Base-by-base conservation (phyloP, 768 basidiomycete genomes). In the Russula earlei region DNA sequence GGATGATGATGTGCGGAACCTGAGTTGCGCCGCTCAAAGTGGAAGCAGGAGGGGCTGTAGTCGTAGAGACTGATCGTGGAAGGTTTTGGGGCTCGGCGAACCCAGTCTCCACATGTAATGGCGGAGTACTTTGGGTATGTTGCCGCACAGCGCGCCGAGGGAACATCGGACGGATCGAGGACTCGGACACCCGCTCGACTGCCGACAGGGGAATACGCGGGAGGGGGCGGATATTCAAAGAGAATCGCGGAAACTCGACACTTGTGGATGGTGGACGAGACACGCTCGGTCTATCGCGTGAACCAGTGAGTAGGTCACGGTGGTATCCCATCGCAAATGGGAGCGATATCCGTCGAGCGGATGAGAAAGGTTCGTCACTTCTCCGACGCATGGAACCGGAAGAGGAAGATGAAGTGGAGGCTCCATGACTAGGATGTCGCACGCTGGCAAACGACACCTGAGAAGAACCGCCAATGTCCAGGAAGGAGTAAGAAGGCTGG, bases 401-500 rank as follows among this genome's bases (percentile, higher is more conserved):
- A 20, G 54, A 45, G 3, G 59, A 62, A 5, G 62, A 61, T 2
- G 59, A 55, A 12, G 55, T 34, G 3, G 55, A 51, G 11, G 29
- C 12, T 27, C 19, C 25, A 22, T 7, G 29, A 10, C 33, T 47
- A 14, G 38, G 25, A 10, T 29, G 52, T 25, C 34, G 52, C 2
- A 54, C 36, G 31, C 37, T 50, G n/a, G 37, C 10, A 20, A 31
- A 51, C 3, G 60, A 62, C 9, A 31, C 40, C n/a, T 43, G 56
- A 14, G 62, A 60, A 37, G 62, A 60, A 20, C 36, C 54, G 11
- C 55, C 42, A 44, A 62, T 61, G 15, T 62, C 62, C 3, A 62
- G 49, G 59, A 62, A 62, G 20, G 62, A 62, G 14, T 37, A 60
- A n/a, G 52, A 49, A 14, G 43, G 57, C 14, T 54, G 57, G 24